Evolutionary conservation across 2,329 filamentous ascomycete species (phyloP).

Genomic region (Alternaria consortialis): DNA sequence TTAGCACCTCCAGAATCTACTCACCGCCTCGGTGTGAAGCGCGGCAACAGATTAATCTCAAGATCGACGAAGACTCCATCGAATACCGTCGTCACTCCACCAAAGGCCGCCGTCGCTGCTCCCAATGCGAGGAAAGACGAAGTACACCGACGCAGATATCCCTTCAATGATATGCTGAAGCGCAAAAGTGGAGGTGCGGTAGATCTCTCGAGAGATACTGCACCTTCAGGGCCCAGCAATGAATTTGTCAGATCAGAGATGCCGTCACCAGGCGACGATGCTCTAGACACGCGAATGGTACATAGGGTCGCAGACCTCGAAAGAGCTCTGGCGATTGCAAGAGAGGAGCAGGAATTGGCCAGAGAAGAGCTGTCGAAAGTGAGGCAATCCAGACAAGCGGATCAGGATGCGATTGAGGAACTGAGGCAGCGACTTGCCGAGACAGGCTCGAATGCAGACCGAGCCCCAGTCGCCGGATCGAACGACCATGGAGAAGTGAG

Average conservation of each 20-base stretch:
- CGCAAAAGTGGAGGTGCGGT: constrained; percentile 11
- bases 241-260: constrained; percentile 1
- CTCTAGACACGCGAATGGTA: constrained; percentile 11
- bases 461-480: constrained; percentile 5
- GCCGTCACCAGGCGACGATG: constrained; percentile 5
- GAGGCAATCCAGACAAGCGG: constrained; percentile 30
- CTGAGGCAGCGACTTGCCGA: constrained; percentile 28
- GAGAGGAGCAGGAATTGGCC: constrained; percentile 34
- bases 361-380: constrained; percentile 38
- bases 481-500: neutral
- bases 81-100: constrained; percentile 37
- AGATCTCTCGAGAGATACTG: constrained; percentile 2
- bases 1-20: constrained; percentile 31
- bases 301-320: constrained; percentile 40
- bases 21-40: constrained; percentile 37
- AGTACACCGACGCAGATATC: constrained; percentile 38
- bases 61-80: constrained; percentile 35
- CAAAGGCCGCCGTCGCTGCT: constrained; percentile 41
- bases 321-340: constrained; percentile 31
- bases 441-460: constrained; percentile 7
- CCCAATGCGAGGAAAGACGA: constrained; percentile 44
- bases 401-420: constrained; percentile 29
- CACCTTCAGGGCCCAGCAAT: neutral
- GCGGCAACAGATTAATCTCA: constrained; percentile 32
- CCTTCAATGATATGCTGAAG: constrained; percentile 45